A percentile compares a stretch with the other conserved stretches of the same genome.
These are phyloP conservation scores for Quercus glauca DNA, from an alignment of 306 rosid species.

Conservation along the genomic window DNA sequence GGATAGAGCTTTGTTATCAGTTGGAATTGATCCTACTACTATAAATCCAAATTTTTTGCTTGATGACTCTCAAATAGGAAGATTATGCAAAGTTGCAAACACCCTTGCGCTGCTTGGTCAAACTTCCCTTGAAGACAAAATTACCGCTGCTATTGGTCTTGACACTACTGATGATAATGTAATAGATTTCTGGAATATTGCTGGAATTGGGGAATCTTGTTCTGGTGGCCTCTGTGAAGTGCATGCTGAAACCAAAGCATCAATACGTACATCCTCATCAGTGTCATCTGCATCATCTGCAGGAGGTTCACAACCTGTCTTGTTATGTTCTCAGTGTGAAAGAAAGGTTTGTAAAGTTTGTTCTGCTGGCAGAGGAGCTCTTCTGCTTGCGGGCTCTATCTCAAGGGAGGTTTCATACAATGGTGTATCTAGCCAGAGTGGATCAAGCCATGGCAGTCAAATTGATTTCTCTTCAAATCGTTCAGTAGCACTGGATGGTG, in stretches of 20 bases:
- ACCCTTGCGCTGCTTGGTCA: constrained; percentile 87
- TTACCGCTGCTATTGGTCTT: constrained; percentile 77
- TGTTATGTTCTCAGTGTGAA: constrained; percentile 82
- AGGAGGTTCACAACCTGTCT: constrained; percentile 42
- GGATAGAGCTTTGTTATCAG: constrained; percentile 77
- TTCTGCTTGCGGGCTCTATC: constrained; percentile 59
- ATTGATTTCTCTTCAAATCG: constrained; percentile 64
- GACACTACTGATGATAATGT: constrained; percentile 57
- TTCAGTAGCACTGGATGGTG: constrained; percentile 58
- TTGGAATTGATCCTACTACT: constrained; percentile 84
- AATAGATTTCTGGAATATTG: constrained; percentile 88
- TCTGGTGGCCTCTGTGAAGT: constrained; percentile 81
- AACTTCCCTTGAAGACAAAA: constrained; percentile 83
- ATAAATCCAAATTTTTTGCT: constrained; percentile 80
- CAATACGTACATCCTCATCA: constrained; percentile 24
- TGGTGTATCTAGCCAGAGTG: constrained; percentile 60
- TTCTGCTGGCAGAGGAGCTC: constrained; percentile 95
- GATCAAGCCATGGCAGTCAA: constrained; percentile 53
- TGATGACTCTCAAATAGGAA: constrained; percentile 67
- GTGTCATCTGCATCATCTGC: constrained; percentile 39
- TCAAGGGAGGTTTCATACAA: constrained; percentile 57
- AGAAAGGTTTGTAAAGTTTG: constrained; percentile 89
- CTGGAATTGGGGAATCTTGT: constrained; percentile 70
- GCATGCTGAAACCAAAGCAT: constrained; percentile 55
- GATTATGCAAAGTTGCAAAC: constrained; percentile 72